Evolutionary conservation across 2,329 filamentous ascomycete species (phyloP), one percentile per base, ranked within the genome.

Genomic region (Aureobasidium subglaciale): DNA sequence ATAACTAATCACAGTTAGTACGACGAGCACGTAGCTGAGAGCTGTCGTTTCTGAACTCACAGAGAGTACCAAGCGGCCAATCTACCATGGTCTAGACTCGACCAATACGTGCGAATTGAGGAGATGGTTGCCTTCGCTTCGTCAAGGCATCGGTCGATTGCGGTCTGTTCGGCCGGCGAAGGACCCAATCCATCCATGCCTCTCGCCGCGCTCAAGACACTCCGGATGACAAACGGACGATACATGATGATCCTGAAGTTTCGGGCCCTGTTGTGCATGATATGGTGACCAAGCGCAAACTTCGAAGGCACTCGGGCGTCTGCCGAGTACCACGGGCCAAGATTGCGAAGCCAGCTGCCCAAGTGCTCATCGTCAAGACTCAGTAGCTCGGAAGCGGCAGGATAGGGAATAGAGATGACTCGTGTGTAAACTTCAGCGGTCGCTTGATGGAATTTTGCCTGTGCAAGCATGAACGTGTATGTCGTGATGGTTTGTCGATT

Each of bases 161-260:
- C 68, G 13, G 57, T 56, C 56, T 64, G 58, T 25, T 54, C 49
- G 11, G 22, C n/a, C 6, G 24, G 37, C 13, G 46, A 22, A 5
- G 42, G 42, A 11, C 40, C 40, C 8, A 42, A 25, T 27, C 40
- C 40, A 8, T 42, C 40, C 24, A 27, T 5, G n/a, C 40, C 40
- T 3, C 27, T 42, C 15, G 40, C 40, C 16, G 40, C n/a, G 40
- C 40, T 42, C 30, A 54, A 15, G 2, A 32, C 20, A 46, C 65
- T 67, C 4, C 71, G 69, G 24, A 77, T 73, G 15, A 78, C 69
- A 48, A 75, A 76, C 0, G 74, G 71, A 4, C 75, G 65, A 56
- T 75, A 76, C 68, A 77, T 75, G 54, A 77, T 73, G 60, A 77
- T 75, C 18, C 73, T 68, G 37, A 78, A 65, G 55, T 77, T 78